A percentile compares a stretch with the other conserved stretches of the same genome.
Conservation (phyloP, 805 yeast species). For the Saccharomycopsis capsularis region DNA sequence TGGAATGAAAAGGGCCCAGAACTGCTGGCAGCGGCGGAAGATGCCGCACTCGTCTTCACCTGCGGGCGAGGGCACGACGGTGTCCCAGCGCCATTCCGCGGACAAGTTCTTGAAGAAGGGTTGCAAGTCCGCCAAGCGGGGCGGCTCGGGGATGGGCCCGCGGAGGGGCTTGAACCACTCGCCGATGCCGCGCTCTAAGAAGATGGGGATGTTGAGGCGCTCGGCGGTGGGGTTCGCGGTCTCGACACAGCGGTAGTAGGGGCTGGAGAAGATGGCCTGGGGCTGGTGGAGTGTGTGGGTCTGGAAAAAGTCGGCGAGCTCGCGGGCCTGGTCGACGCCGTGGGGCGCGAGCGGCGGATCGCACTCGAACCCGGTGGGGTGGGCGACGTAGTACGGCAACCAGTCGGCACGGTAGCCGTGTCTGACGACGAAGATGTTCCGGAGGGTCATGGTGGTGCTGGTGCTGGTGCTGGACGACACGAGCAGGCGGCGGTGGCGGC, state of each 20-base stretch:
- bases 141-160: constrained; percentile 63
- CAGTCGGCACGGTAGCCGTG: constrained; percentile 84
- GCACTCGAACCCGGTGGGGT: constrained; percentile 83
- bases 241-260: constrained; percentile 85
- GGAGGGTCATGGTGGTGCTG: constrained; percentile 16
- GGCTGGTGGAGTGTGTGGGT: constrained; percentile 42
- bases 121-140: constrained; percentile 39
- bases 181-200: constrained; percentile 76
- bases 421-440: constrained; percentile 24
- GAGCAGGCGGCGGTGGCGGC: too few relatives aligned
- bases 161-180: constrained; percentile 85
- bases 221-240: constrained; percentile 69
- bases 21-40: constrained; percentile 48
- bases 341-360: constrained; percentile 86
- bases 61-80: constrained; percentile 52
- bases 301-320: constrained; percentile 55
- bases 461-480: too few relatives aligned
- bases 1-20: constrained; percentile 52
- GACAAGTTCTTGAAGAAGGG: constrained; percentile 46
- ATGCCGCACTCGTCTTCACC: constrained; percentile 76
- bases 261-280: constrained; percentile 66
- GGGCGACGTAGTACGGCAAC: constrained; percentile 57
- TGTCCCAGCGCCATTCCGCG: constrained; percentile 45
- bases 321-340: constrained; percentile 82
- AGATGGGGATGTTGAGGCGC: constrained; percentile 49